Evolutionary conservation across 176 grass and related monocot species (phyloP), one percentile per base, ranked within the genome.

Genomic region (Neostapfia colusana): DNA sequence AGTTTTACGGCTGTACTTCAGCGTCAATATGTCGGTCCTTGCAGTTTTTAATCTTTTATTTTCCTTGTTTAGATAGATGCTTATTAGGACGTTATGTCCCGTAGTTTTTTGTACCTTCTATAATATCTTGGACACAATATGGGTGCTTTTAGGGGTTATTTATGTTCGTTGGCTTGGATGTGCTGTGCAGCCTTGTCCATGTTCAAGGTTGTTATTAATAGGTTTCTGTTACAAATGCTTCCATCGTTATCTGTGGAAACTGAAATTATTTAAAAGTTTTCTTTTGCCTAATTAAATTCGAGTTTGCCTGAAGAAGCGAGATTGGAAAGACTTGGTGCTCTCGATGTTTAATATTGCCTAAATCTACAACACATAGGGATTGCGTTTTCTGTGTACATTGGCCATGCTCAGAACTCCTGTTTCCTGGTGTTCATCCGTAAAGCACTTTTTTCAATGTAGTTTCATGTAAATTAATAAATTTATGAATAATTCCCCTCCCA

Each of bases 351-450:
- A 49, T 5, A n/a, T n/a, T n/a, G n/a, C n/a, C n/a, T 63, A 18
- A 4, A n/a, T 69, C 15, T 6, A 7, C 27, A 20, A 21, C 5
- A 54, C 4, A 53, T 64, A 25, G 44, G 41, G 48, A 38, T 38
- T 79, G 3, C 25, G 20, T 38, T 73, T 73, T 84, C 11, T 57
- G 7, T 70, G 54, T 20, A 23, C n/a, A 10, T 39, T 74, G 16
- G 56, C 18, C 27, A 49, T 20, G 31, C 31, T 25, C 4, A 62
- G 23, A 44, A 26, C 17, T 59, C 34, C 44, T 38, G 23, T 64
- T 73, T 27, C 2, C 37, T n/a, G n/a, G n/a, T 34, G 10, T 38
- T 39, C 23, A 21, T 63, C 39, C 8, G 21, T 40, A 10, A 3
- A 40, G n/a, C 13, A 65, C 24, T 7, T 42, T 25, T 55, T 67